These are phyloP conservation scores for Flaveria ramosissima DNA, from an alignment of 129 eudicot genomes.

Conservation along the genomic window DNA sequence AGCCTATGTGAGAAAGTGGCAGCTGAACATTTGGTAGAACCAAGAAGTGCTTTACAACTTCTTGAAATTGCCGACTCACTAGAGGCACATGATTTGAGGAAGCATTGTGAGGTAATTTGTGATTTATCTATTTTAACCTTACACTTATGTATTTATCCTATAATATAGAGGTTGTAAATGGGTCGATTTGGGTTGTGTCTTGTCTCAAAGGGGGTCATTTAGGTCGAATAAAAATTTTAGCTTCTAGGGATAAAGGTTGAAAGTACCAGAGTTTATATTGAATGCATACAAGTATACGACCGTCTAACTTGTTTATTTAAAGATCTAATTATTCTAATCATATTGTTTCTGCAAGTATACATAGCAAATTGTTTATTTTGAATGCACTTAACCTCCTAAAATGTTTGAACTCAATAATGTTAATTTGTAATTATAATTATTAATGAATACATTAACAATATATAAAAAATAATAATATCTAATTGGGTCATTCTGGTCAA, in stretches of 20 bases:
- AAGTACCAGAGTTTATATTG: background rate
- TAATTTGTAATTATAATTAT: background rate
- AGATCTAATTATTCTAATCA: too few species aligned
- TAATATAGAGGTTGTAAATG: background rate
- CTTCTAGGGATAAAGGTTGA: background rate
- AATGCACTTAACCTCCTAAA: background rate
- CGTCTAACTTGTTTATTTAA: too few species aligned
- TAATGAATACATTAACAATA: background rate
- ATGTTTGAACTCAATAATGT: background rate
- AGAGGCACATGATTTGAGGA: slow-evolving; percentile 81
- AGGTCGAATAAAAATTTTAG: background rate
- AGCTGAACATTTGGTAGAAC: slow-evolving; percentile 84
- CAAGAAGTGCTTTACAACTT: slow-evolving; percentile 79
- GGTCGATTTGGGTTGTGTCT: background rate
- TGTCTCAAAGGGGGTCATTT: background rate
- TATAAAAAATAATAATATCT: too few species aligned
- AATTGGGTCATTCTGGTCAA: too few species aligned
- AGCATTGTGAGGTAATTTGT: slow-evolving; percentile 77
- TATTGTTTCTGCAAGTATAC: background rate
- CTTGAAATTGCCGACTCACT: slow-evolving; percentile 95
- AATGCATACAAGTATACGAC: too few species aligned
- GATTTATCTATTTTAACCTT: slow-evolving; percentile 12
- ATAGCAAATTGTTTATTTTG: background rate
- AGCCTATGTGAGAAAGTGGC: slow-evolving; percentile 94
- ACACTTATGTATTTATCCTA: background rate